These are phyloP conservation scores for Sporisorium graminicola DNA, from an alignment of 1,284 basidiomycete species.

Conservation along the genomic window DNA sequence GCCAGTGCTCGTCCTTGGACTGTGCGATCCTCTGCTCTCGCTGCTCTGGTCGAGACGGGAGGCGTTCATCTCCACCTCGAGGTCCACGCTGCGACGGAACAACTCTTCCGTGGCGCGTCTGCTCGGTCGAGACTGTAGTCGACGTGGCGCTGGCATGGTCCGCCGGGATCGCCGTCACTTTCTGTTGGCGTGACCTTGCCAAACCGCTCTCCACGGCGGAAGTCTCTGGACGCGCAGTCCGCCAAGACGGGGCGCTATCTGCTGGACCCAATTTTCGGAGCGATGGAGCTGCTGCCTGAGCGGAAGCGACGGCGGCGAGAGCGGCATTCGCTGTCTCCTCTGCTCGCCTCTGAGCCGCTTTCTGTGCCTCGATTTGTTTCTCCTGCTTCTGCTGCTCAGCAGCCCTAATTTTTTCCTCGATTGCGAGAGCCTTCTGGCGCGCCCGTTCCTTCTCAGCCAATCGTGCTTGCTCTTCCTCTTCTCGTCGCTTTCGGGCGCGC, in stretches of 20 bases:
- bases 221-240: conserved; percentile 24
- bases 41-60: conserved; percentile 12
- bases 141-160: background rate
- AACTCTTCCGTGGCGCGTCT: conserved; percentile 10
- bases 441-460: conserved; percentile 63
- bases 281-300: conserved; percentile 4
- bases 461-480: conserved; percentile 63
- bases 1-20: conserved; percentile 11
- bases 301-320: conserved; percentile 3
- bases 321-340: conserved; percentile 14
- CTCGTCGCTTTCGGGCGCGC: conserved; percentile 63
- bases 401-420: conserved; percentile 60
- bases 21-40: conserved; percentile 14
- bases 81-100: conserved; percentile 13
- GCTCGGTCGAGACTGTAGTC: background rate
- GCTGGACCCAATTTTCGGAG: conserved; percentile 36
- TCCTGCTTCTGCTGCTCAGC: conserved; percentile 50
- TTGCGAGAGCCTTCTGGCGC: conserved; percentile 60
- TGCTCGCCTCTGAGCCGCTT: conserved; percentile 27
- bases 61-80: conserved; percentile 13
- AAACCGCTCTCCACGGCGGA: background rate
- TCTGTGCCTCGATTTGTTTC: conserved; percentile 43
- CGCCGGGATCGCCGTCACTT: conserved; percentile 5
- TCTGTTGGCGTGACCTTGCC: conserved; percentile 12
- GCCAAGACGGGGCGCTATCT: conserved; percentile 45